Evolutionary conservation across 306 rosid species (phyloP).

Genomic region (Clitoria ternatea): DNA sequence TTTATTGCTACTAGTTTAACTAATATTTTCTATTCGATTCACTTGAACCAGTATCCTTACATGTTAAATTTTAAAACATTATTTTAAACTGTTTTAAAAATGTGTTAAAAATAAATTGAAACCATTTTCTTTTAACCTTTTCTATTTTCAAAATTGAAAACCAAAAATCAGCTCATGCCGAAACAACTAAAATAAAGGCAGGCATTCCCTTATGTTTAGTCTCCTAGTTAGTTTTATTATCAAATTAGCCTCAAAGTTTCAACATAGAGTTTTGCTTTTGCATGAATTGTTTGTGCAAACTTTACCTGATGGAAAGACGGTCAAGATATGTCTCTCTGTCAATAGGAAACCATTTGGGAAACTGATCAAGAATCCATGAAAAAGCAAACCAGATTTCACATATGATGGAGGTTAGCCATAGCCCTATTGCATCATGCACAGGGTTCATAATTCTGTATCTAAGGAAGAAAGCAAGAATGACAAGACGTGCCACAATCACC

Average conservation of each 20-base stretch:
- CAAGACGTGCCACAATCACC: constrained; percentile 84
- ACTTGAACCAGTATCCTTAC: too few species aligned
- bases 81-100: too few species aligned
- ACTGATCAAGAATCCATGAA: constrained; percentile 93
- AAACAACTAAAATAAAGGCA: neutral
- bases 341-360: constrained; percentile 87
- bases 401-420: constrained; percentile 84
- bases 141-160: too few species aligned
- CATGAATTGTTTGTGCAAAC: neutral
- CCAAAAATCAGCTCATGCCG: too few species aligned
- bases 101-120: too few species aligned
- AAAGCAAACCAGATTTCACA: constrained; percentile 96
- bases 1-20: too few species aligned
- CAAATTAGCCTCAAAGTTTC: neutral
- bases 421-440: constrained; percentile 75
- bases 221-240: constrained; percentile 13
- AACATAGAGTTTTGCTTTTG: neutral
- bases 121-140: too few species aligned
- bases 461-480: constrained; percentile 64
- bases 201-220: neutral
- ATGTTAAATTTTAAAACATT: too few species aligned
- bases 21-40: too few species aligned
- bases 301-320: constrained; percentile 74
- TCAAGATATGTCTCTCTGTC: constrained; percentile 87
- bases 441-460: constrained; percentile 77